Evolutionary conservation across 495 filamentous ascomycete genomes (phyloP), one percentile per base, ranked within the genome.

Genomic region (Aspergillus heteromorphus): DNA sequence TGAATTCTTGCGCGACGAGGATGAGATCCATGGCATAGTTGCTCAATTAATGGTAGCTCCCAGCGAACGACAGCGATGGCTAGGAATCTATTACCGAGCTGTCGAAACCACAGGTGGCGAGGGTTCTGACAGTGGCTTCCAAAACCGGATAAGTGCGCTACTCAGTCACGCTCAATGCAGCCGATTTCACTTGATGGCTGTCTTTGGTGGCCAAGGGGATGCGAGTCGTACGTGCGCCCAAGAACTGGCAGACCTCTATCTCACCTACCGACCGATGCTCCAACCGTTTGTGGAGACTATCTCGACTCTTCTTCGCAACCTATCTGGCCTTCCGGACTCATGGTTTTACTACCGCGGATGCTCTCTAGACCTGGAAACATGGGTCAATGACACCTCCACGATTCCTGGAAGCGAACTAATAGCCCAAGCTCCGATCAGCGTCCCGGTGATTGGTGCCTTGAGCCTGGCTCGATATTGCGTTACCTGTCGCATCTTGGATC

Each of bases 391-490:
- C 14, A 14, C 45, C 0, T 49, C 55, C 0, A 29, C 36, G 7
- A 43, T 51, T 4, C 67, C 67, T 13, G 52, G 56, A 8, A 8
- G 19, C 2, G 53, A 56, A 5, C 61, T 61, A 38, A 53, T 73
- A 1, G 34, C 61, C 6, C 59, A 62, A 10, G 64, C 65, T 2
- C 65, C 70, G 9, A 58, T 72, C 2, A 73, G 70, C 47, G 63
- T 71, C 4, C 68, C 70, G 0, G 30, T 71, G 3, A 68, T 70
- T 30, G 68, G 66, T 0, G 34, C 64, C 1, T 30, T 65, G 7
- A 56, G 60, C 14, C 60, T 73, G 2, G 66, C 65, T 19, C 55
- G 63, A 34, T 73, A 66, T 47, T 52, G 49, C 20, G 57, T 70
- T 29, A 50, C 47, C 7, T 65, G 69, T 50, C 57, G 58, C 16